A percentile compares a stretch with the other conserved stretches of the same genome.
Conservation (phyloP, 2,329 filamentous ascomycete genomes). For the Cyphellophora europaea region DNA sequence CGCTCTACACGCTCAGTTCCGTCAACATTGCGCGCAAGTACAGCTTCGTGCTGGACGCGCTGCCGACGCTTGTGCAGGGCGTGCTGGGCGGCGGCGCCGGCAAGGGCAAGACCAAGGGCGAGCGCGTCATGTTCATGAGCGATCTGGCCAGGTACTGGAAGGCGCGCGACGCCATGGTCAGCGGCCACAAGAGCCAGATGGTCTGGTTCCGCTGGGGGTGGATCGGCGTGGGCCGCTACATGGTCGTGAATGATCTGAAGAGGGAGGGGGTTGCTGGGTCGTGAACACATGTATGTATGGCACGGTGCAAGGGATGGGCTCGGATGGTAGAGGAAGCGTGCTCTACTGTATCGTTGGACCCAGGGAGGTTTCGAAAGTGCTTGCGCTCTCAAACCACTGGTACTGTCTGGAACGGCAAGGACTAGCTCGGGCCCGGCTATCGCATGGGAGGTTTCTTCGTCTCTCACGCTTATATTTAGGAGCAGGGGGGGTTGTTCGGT, state of each 20-base stretch:
- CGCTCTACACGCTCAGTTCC: conserved; percentile 73
- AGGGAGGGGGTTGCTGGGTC: conserved; percentile 41
- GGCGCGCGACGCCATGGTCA: conserved; percentile 79
- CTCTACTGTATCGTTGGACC: too few species aligned
- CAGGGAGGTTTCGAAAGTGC: too few species aligned
- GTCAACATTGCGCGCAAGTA: conserved; percentile 75
- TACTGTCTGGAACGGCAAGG: too few species aligned
- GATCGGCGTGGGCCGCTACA: conserved; percentile 85
- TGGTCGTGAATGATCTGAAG: conserved; percentile 84
- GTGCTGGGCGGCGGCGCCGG: conserved; percentile 4
- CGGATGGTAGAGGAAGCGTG: too few species aligned
- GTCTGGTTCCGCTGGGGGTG: conserved; percentile 96
- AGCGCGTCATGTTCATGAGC: conserved; percentile 61
- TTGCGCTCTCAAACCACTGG: too few species aligned
- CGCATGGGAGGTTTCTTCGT: too few species aligned
- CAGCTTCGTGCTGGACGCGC: conserved; percentile 61
- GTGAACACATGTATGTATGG: too few species aligned
- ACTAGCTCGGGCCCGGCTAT: too few species aligned
- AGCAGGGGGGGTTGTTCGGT: too few species aligned
- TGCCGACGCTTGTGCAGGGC: conserved; percentile 52
- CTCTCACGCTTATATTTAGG: too few species aligned
- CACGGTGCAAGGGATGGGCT: too few species aligned
- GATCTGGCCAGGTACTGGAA: conserved; percentile 52
- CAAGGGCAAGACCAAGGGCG: conserved; percentile 28
- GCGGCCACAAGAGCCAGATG: conserved; percentile 92